Conservation (phyloP, 306 rosid species). For the cucumber (Cucumis sativus) region DNA sequence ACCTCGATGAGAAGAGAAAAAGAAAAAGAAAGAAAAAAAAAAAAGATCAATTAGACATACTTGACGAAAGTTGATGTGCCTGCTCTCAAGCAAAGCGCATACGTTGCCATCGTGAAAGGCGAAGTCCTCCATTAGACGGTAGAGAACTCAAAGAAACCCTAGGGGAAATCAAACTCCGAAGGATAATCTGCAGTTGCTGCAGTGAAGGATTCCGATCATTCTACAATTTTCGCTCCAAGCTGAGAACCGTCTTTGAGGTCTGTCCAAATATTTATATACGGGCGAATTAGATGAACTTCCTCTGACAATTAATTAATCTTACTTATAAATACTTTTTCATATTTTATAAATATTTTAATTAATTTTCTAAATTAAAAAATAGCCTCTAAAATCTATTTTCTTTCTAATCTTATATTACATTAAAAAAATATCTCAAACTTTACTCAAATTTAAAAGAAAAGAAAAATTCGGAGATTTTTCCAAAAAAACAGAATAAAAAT, state of each 20-base stretch:
- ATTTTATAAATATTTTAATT: too few species aligned
- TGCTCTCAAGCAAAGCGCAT: constrained; percentile 36
- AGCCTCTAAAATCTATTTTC: too few species aligned
- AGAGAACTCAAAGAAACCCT: constrained; percentile 10
- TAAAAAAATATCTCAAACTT: too few species aligned
- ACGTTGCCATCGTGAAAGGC: constrained; percentile 64
- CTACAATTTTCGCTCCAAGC: constrained; percentile 2
- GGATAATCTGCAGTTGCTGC: constrained; percentile 19
- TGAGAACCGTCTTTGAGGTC: neutral
- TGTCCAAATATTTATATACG: neutral
- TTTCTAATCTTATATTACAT: too few species aligned
- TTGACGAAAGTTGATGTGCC: constrained; percentile 35
- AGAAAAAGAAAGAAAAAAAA: neutral
- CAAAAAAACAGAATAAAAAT: too few species aligned
- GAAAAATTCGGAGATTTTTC: too few species aligned
- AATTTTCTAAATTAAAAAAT: too few species aligned
- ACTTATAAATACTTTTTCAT: too few species aligned
- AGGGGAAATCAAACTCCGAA: constrained; percentile 9
- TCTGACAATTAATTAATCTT: neutral
- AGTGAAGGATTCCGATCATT: constrained; percentile 20
- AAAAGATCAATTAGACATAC: constrained; percentile 13
- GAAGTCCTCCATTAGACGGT: constrained; percentile 43
- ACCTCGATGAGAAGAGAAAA: neutral
- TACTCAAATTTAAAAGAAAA: too few species aligned
- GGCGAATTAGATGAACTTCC: neutral